Percentiles rank a stretch among this genome's conserved stretches.
Evolutionary conservation across 2,329 filamentous ascomycete genomes (phyloP).

Genomic region (Colletotrichum siamense): DNA sequence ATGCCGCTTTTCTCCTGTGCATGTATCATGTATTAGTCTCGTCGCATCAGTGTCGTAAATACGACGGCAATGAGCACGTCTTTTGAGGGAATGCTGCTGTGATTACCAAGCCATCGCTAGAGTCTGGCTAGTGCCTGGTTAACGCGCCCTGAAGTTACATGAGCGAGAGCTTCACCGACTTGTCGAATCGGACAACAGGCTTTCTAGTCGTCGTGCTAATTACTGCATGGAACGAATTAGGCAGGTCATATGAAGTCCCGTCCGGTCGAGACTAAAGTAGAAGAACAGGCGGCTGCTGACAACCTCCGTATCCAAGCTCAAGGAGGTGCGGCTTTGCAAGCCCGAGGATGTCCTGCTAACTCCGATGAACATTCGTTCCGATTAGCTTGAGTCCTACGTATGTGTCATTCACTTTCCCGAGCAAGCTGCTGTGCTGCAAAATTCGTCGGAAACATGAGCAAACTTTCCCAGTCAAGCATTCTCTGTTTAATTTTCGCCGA

Average conservation of each 20-base stretch:
- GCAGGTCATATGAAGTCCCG: background rate
- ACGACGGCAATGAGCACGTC: background rate
- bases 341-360: background rate
- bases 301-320: background rate
- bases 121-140: background rate
- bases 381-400: background rate
- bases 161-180: background rate
- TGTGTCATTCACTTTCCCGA: background rate
- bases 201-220: background rate
- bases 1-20: background rate
- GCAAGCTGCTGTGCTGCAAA: background rate
- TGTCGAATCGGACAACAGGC: background rate
- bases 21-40: background rate
- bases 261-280: background rate
- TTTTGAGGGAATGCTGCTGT: background rate
- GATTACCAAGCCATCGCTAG: background rate
- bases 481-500: background rate
- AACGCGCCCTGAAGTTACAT: background rate
- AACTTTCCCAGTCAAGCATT: background rate
- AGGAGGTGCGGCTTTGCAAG: background rate
- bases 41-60: background rate
- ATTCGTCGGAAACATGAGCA: background rate
- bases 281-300: background rate
- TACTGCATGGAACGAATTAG: background rate
- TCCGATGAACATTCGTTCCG: background rate